These are phyloP conservation scores for Moesziomyces sp. DNA, from an alignment of 1,284 basidiomycete species.

Conservation along the genomic window DNA sequence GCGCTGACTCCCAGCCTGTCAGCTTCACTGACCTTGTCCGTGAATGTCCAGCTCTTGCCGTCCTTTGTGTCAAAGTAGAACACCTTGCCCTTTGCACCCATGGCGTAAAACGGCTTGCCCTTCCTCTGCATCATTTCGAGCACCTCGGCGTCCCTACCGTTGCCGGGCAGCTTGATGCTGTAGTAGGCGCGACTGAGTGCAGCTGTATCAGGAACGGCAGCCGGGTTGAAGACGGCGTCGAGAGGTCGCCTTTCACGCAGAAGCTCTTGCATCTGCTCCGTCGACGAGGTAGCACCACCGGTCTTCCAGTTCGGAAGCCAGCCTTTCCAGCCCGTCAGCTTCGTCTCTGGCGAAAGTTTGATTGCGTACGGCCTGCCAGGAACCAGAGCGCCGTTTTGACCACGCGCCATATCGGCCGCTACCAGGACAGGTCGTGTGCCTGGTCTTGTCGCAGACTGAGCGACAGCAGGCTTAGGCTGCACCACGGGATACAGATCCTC, in stretches of 20 bases:
- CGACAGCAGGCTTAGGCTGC: no score
- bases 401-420: no score
- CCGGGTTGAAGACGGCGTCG: neutral
- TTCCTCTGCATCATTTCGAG: neutral
- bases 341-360: no score
- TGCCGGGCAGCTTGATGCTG: slow-evolving; percentile 7
- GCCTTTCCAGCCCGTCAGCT: no score
- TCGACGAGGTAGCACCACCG: no score
- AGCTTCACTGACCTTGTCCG: slow-evolving; percentile 3
- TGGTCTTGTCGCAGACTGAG: no score
- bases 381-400: no score
- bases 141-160: slow-evolving; percentile 3
- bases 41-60: slow-evolving; percentile 6
- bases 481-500: no score
- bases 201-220: neutral
- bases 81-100: slow-evolving; percentile 1
- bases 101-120: slow-evolving; percentile 7
- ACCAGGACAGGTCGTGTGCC: no score
- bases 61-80: slow-evolving; percentile 21
- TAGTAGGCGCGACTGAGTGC: slow-evolving; percentile 10
- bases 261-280: no score
- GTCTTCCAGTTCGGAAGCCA: no score
- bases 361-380: no score
- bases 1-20: slow-evolving; percentile 4
- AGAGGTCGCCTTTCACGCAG: neutral